Conservation (phyloP, 116 monocot genomes). For the Dioscorea cayenensis region DNA sequence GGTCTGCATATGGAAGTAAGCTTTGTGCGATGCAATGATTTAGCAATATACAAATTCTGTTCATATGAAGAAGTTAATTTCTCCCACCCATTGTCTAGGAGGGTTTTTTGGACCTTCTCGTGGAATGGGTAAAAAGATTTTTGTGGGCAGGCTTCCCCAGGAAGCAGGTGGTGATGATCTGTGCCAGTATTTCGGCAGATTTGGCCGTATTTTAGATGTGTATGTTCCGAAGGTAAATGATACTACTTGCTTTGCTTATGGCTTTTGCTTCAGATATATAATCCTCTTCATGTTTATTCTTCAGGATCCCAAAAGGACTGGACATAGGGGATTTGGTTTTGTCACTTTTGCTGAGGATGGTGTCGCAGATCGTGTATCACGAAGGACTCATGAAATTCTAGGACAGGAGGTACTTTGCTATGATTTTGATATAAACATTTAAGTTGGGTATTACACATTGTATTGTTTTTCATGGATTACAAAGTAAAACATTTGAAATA, state of each 20-base stretch:
- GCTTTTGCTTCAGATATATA: not conserved
- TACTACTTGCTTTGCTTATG: not conserved
- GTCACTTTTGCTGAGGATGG: slow-evolving; percentile 97
- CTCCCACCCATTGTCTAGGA: slow-evolving; percentile 14
- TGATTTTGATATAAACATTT: too few species aligned
- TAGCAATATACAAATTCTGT: not conserved
- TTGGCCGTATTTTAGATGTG: slow-evolving; percentile 86
- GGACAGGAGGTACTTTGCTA: slow-evolving; percentile 78
- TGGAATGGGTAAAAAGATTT: slow-evolving; percentile 85
- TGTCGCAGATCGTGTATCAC: slow-evolving; percentile 86
- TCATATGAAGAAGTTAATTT: not conserved
- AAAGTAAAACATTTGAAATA: too few species aligned
- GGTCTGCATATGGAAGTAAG: slow-evolving; percentile 68
- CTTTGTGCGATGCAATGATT: not conserved
- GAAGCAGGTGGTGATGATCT: slow-evolving; percentile 86
- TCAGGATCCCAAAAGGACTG: slow-evolving; percentile 90
- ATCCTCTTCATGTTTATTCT: not conserved
- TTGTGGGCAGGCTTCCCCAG: slow-evolving; percentile 94
- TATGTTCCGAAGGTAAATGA: slow-evolving; percentile 92
- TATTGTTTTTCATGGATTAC: too few species aligned
- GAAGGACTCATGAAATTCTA: slow-evolving; percentile 89
- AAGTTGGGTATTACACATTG: too few species aligned
- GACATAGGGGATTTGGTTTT: slow-evolving; percentile 97
- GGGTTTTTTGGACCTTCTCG: slow-evolving; percentile 45
- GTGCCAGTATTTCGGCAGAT: slow-evolving; percentile 83